A percentile compares a stretch with the other conserved stretches of the same genome.
These are phyloP conservation scores for Gamsiella multidivaricata DNA, from an alignment of 192 early-diverging fungal species.

Conservation along the genomic window DNA sequence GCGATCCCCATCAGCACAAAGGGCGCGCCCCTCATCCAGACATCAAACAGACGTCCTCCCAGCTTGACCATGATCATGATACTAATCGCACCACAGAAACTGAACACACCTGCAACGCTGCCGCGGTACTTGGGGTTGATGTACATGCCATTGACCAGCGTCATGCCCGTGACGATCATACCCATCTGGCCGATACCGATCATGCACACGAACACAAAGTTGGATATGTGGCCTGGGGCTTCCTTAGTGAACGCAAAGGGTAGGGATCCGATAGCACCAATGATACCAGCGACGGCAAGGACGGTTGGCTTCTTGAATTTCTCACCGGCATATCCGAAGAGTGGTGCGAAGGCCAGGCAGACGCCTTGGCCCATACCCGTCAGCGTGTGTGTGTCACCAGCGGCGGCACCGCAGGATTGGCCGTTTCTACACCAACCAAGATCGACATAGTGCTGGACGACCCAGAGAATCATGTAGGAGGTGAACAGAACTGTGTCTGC, in stretches of 20 bases:
- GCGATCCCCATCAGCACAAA: constrained; percentile 61
- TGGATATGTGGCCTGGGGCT: constrained; percentile 55
- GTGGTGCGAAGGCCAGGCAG: constrained; percentile 70
- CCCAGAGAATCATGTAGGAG: constrained; percentile 74
- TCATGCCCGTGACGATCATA: constrained; percentile 72
- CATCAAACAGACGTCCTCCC: constrained; percentile 70
- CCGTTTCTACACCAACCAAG: constrained; percentile 59
- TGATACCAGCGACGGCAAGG: constrained; percentile 54
- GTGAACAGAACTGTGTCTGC: constrained; percentile 80
- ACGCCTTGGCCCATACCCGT: constrained; percentile 73
- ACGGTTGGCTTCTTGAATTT: constrained; percentile 49
- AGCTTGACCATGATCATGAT: constrained; percentile 71
- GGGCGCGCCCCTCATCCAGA: constrained; percentile 63
- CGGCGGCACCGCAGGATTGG: constrained; percentile 29
- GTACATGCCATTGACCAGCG: constrained; percentile 65
- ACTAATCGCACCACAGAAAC: constrained; percentile 71
- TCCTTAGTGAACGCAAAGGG: constrained; percentile 59
- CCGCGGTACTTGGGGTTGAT: constrained; percentile 66
- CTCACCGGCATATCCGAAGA: constrained; percentile 62
- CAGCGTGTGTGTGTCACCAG: constrained; percentile 39
- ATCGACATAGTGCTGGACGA: constrained; percentile 68
- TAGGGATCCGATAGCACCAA: constrained; percentile 64
- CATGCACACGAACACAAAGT: constrained; percentile 56
- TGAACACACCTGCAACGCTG: constrained; percentile 69
- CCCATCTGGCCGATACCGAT: constrained; percentile 72